Evolutionary conservation across 2,329 filamentous ascomycete genomes (phyloP).

Genomic region (Fusarium sacchari): DNA sequence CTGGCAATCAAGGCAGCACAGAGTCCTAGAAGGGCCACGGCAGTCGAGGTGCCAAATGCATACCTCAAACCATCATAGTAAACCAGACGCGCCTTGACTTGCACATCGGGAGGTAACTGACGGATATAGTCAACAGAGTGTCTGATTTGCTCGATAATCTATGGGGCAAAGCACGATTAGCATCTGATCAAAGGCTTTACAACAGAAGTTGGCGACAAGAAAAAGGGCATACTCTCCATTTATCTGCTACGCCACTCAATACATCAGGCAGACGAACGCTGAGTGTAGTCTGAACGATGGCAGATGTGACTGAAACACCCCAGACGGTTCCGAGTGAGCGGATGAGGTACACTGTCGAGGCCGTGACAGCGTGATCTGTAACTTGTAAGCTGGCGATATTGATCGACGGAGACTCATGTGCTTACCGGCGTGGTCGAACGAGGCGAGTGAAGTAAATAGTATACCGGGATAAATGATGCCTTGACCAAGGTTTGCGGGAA

Average conservation of each 20-base stretch:
- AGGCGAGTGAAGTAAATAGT: conserved; percentile 70
- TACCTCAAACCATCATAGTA: conserved; percentile 69
- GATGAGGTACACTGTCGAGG: conserved; percentile 71
- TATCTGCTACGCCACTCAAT: conserved; percentile 65
- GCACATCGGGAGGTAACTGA: conserved; percentile 65
- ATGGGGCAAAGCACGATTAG: conserved; percentile 22
- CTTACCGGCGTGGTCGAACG: conserved; percentile 68
- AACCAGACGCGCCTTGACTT: conserved; percentile 64
- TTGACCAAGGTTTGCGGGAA: conserved; percentile 68
- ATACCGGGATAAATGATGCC: conserved; percentile 68
- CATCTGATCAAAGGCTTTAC: conserved; percentile 9
- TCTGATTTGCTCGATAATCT: conserved; percentile 70
- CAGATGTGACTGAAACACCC: conserved; percentile 70
- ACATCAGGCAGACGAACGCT: conserved; percentile 62
- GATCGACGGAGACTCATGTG: not conserved
- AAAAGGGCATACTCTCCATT: conserved; percentile 62
- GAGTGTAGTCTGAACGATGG: conserved; percentile 71
- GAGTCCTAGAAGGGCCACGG: conserved; percentile 58
- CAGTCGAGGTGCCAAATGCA: conserved; percentile 65
- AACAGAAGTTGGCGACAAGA: conserved; percentile 10
- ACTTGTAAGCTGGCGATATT: not conserved
- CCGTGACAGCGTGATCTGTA: conserved; percentile 69
- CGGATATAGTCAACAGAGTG: conserved; percentile 68
- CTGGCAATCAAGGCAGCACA: conserved; percentile 46
- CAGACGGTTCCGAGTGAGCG: conserved; percentile 71